Evolutionary conservation across 441 rosid species (phyloP).

Genomic region (Flueggea neowawraea): DNA sequence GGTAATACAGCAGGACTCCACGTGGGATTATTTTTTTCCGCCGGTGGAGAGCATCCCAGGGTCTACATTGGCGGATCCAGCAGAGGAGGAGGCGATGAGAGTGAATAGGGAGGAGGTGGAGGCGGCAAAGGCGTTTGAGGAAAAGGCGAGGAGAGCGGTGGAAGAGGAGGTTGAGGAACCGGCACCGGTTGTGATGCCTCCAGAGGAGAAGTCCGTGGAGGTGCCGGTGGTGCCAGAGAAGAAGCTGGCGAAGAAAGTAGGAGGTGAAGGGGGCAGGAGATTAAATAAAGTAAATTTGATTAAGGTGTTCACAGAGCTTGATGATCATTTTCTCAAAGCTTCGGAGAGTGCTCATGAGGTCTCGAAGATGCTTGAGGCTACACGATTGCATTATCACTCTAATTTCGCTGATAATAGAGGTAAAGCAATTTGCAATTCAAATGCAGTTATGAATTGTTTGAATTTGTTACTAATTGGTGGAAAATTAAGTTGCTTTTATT

Average conservation of each 20-base stretch:
- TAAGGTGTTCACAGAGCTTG: constrained; percentile 58
- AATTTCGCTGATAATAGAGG: constrained; percentile 94
- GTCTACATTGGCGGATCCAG: constrained; percentile 41
- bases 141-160: constrained; percentile 18
- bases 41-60: constrained; percentile 46
- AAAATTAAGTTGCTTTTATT: neutral
- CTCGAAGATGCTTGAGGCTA: constrained; percentile 93
- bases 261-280: constrained; percentile 15
- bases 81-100: constrained; percentile 11
- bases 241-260: constrained; percentile 22
- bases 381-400: constrained; percentile 91
- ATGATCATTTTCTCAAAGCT: constrained; percentile 83
- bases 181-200: neutral
- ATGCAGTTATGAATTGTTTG: neutral
- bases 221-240: constrained; percentile 7
- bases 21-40: constrained; percentile 45
- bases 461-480: neutral
- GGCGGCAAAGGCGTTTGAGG: constrained; percentile 17
- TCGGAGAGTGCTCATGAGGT: constrained; percentile 92
- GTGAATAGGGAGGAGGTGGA: constrained; percentile 13
- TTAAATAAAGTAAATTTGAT: constrained; percentile 36
- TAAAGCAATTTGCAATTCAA: constrained; percentile 1
- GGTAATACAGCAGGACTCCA: constrained; percentile 19
- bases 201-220: constrained; percentile 7
- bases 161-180: constrained; percentile 18